These are phyloP conservation scores for Cryptococcus hybrid DNA, from an alignment of 1,284 basidiomycete species.

Conservation along the genomic window DNA sequence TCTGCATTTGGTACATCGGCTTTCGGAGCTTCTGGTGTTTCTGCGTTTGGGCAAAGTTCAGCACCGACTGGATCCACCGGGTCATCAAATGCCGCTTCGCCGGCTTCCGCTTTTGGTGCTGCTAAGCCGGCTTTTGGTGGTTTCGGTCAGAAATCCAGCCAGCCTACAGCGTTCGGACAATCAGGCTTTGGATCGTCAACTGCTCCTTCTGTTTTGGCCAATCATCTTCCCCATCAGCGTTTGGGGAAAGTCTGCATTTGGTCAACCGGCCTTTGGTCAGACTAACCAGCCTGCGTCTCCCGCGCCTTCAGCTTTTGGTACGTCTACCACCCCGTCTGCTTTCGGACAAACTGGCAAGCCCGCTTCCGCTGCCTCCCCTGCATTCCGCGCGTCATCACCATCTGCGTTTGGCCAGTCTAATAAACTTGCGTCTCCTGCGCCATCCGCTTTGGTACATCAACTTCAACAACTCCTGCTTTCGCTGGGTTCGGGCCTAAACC, in stretches of 20 bases:
- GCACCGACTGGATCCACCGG: not conserved
- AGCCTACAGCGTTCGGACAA: too few relatives aligned
- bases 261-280: conserved; percentile 23
- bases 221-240: conserved; percentile 19
- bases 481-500: conserved; percentile 3
- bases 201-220: conserved; percentile 30
- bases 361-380: not conserved
- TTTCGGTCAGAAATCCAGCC: not conserved
- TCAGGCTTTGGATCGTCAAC: conserved; percentile 25
- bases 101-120: not conserved
- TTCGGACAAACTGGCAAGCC: conserved; percentile 42
- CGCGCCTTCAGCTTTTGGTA: conserved; percentile 16
- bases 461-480: conserved; percentile 1
- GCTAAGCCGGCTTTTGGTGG: conserved; percentile 6
- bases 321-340: conserved; percentile 8
- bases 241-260: conserved; percentile 18
- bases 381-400: conserved; percentile 9
- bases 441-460: conserved; percentile 12
- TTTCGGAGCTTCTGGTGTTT: conserved; percentile 16
- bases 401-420: conserved; percentile 21
- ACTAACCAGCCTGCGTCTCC: conserved; percentile 17
- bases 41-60: conserved; percentile 4
- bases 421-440: conserved; percentile 6
- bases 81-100: not conserved
- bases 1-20: conserved; percentile 26